Conservation (phyloP, 1,284 basidiomycete species). For the Pseudozyma hubeiensis region DNA sequence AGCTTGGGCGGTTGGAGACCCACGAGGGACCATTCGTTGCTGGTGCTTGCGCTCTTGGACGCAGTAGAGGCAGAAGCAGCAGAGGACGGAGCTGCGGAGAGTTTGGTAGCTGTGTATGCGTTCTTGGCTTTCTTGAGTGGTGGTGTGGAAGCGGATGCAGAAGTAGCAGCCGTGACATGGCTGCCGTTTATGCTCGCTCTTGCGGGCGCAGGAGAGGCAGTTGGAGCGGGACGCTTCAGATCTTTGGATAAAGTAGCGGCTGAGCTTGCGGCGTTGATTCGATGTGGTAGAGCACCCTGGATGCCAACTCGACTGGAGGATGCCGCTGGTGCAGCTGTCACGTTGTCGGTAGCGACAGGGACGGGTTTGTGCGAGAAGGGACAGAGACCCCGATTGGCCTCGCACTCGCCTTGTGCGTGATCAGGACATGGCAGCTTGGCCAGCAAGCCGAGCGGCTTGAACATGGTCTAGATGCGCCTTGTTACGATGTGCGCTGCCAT, state of each 20-base stretch:
- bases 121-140: conserved; percentile 47
- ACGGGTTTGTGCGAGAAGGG: conserved; percentile 50
- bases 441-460: conserved; percentile 53
- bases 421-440: conserved; percentile 55
- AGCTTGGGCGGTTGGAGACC: conserved; percentile 43
- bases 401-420: conserved; percentile 50
- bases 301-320: conserved; percentile 11
- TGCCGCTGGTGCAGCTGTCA: conserved; percentile 8
- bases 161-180: neutral
- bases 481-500: neutral
- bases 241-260: neutral
- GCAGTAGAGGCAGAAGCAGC: conserved; percentile 1
- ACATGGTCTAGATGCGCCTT: conserved; percentile 33
- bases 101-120: conserved; percentile 32
- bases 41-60: conserved; percentile 3
- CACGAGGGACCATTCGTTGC: conserved; percentile 43
- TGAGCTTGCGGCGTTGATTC: neutral
- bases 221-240: conserved; percentile 20
- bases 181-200: conserved; percentile 2
- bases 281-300: conserved; percentile 11
- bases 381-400: conserved; percentile 36
- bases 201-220: conserved; percentile 3
- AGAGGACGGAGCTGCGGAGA: conserved; percentile 5
- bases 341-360: neutral
- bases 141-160: conserved; percentile 12